phyloP scores from a whole-genome alignment of 108 stramenopile genomes.

The Schizochytrium sp. region DNA sequence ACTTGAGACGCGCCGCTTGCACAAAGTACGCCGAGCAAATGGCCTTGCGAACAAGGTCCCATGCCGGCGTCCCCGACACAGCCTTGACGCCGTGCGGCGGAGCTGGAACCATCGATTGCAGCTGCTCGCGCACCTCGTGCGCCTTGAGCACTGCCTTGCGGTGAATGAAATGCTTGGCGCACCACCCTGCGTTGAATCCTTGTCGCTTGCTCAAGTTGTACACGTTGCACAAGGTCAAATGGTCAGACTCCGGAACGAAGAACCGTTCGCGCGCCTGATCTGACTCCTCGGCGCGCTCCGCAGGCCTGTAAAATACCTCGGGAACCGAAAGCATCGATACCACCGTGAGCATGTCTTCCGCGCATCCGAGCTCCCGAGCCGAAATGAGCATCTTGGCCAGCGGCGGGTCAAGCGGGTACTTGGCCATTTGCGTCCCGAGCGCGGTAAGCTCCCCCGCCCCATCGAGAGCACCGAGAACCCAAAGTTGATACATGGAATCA shows the following conservation, averaged over 20 bases:
- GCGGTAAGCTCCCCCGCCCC: conserved; percentile 81
- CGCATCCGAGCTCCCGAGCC: conserved; percentile 68
- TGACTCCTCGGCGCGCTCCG: conserved; percentile 94
- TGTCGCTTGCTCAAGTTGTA: conserved; percentile 84
- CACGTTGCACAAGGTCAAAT: conserved; percentile 90
- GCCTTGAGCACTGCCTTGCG: conserved; percentile 91
- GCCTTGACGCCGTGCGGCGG: conserved; percentile 25
- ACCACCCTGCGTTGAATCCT: conserved; percentile 84
- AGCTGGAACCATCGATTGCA: conserved; percentile 66
- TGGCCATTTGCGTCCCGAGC: conserved; percentile 84
- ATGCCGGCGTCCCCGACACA: conserved; percentile 21
- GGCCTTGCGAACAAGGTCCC: conserved; percentile 92
- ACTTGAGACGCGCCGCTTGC: conserved; percentile 91
- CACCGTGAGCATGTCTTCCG: conserved; percentile 82
- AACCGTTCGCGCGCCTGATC: conserved; percentile 96
- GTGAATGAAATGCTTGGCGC: conserved; percentile 91
- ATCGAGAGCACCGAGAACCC: conserved; percentile 93
- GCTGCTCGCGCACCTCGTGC: conserved; percentile 86
- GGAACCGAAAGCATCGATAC: conserved; percentile 95
- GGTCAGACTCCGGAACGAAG: conserved; percentile 97
- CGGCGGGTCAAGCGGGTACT: conserved; percentile 93
- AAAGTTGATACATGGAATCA: conserved; percentile 92
- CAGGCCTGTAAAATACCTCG: conserved; percentile 85
- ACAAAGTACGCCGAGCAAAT: conserved; percentile 98
- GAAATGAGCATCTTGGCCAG: conserved; percentile 93